Evolutionary conservation across 345 rosid genomes (phyloP).

Genomic region (Odontarrhena argentea): DNA sequence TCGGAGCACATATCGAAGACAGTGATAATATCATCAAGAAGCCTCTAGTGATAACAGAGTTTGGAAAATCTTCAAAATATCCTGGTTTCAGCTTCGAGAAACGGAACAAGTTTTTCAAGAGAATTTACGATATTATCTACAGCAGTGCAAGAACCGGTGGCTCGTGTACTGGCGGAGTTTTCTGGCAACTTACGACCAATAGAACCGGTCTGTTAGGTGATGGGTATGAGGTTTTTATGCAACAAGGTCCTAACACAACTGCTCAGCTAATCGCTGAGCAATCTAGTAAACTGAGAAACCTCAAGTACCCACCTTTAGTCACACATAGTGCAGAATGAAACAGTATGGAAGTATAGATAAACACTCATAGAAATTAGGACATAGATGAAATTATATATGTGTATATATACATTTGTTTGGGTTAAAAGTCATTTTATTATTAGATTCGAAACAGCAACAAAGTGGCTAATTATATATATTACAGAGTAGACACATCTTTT

Average conservation of each 20-base stretch:
- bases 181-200: conserved; percentile 65
- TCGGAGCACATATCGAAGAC: conserved; percentile 54
- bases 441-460: conserved; percentile 11
- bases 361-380: not conserved
- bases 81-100: conserved; percentile 50
- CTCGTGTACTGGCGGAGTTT: conserved; percentile 61
- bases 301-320: conserved; percentile 27
- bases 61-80: conserved; percentile 58
- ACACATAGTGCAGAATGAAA: conserved; percentile 39
- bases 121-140: conserved; percentile 52
- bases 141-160: conserved; percentile 49
- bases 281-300: conserved; percentile 47
- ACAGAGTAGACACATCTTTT: conserved; percentile 6
- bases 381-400: no score
- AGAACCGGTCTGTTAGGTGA: conserved; percentile 53
- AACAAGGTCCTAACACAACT: conserved; percentile 59
- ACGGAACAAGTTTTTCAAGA: conserved; percentile 54
- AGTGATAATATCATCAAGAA: conserved; percentile 48
- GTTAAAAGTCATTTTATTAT: not conserved
- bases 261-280: conserved; percentile 57
- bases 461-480: conserved; percentile 11
- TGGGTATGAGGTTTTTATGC: conserved; percentile 64
- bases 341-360: conserved; percentile 21
- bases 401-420: not conserved
- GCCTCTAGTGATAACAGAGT: conserved; percentile 63